phyloP scores from a whole-genome alignment of 2,329 filamentous ascomycete species.

The Aureobasidium sp. region DNA sequence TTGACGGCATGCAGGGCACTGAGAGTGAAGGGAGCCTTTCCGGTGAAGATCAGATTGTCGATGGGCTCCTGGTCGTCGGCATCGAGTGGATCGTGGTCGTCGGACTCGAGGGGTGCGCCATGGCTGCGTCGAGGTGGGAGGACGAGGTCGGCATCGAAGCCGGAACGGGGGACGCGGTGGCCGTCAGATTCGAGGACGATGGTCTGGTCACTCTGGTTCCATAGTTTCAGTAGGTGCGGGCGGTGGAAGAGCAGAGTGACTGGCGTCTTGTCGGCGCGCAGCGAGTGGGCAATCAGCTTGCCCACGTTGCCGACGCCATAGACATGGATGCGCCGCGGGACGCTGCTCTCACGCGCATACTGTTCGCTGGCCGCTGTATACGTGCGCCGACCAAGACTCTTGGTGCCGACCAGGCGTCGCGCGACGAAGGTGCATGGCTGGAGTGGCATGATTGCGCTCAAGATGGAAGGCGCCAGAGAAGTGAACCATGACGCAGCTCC shows the following conservation, averaged over 20 bases:
- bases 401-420: background rate
- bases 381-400: background rate
- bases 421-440: background rate
- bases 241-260: conserved; percentile 74
- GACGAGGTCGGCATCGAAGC: conserved; percentile 41
- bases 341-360: conserved; percentile 21
- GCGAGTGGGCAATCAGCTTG: conserved; percentile 65
- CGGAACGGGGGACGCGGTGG: conserved; percentile 31
- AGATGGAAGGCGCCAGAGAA: background rate
- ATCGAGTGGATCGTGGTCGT: background rate
- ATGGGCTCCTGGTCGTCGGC: conserved; percentile 42
- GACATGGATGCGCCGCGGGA: conserved; percentile 59
- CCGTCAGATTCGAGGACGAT: conserved; percentile 42
- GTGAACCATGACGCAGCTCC: background rate
- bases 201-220: conserved; percentile 41
- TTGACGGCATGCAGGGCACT: conserved; percentile 59
- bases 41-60: conserved; percentile 67
- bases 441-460: background rate
- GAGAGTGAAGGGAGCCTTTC: conserved; percentile 66
- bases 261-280: conserved; percentile 58
- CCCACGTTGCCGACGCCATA: conserved; percentile 78
- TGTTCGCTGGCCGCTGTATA: conserved; percentile 23
- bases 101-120: background rate
- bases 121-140: conserved; percentile 21
- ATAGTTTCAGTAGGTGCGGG: conserved; percentile 36